Conservation (phyloP, 2,329 filamentous ascomycete genomes). For the Thyridium curvatum region DNA sequence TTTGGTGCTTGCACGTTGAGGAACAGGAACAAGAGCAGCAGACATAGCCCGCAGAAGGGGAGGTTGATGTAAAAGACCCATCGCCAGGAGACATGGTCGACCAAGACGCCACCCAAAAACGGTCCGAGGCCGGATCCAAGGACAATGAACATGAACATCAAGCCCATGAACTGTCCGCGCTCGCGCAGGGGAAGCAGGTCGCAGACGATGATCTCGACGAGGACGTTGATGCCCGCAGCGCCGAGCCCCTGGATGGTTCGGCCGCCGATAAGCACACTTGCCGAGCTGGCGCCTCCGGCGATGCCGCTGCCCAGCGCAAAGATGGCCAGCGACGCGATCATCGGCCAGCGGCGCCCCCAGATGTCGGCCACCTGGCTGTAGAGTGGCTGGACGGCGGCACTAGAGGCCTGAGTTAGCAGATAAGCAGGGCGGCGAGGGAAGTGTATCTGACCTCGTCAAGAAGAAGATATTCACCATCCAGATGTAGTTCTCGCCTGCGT, state of each 20-base stretch:
- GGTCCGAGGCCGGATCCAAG: slow-evolving; percentile 10
- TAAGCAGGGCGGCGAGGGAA: slow-evolving; percentile 19
- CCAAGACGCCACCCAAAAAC: slow-evolving; percentile 14
- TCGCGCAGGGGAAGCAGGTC: slow-evolving; percentile 19
- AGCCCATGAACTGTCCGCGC: slow-evolving; percentile 15
- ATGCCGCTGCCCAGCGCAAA: slow-evolving; percentile 42
- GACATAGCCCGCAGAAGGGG: slow-evolving; percentile 25
- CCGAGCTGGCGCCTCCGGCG: slow-evolving; percentile 29
- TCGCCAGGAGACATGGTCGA: slow-evolving; percentile 15
- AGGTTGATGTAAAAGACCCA: slow-evolving; percentile 38
- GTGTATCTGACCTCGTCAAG: not conserved
- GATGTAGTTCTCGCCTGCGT: slow-evolving; percentile 15
- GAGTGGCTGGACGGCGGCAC: slow-evolving; percentile 25
- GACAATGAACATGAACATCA: slow-evolving; percentile 15
- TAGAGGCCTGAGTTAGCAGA: slow-evolving; percentile 14
- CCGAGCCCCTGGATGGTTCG: slow-evolving; percentile 35
- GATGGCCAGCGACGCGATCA: slow-evolving; percentile 29
- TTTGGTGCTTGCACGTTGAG: too few species aligned
- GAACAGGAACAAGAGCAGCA: too few species aligned
- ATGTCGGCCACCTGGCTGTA: slow-evolving; percentile 40
- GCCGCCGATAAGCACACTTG: slow-evolving; percentile 32
- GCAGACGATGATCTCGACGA: slow-evolving; percentile 25
- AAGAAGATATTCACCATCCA: slow-evolving; percentile 17
- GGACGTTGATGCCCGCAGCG: slow-evolving; percentile 31
- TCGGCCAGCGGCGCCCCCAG: slow-evolving; percentile 35